Evolutionary conservation across 2,329 filamentous ascomycete genomes (phyloP).

Genomic region (Chalaropsis thielavioides): DNA sequence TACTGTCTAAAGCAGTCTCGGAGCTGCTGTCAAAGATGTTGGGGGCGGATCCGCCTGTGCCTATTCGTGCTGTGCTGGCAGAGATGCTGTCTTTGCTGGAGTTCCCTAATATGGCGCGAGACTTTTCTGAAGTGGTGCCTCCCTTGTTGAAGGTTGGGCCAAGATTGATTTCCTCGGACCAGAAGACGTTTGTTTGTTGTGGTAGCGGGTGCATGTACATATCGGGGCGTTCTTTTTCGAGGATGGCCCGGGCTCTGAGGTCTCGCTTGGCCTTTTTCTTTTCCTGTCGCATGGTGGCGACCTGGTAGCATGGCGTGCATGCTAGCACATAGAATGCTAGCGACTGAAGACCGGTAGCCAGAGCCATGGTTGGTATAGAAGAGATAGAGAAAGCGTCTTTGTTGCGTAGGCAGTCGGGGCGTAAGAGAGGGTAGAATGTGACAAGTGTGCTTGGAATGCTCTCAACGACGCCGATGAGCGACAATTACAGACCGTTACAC

Average conservation of each 20-base stretch:
- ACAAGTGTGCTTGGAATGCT: neutral
- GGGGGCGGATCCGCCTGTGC: conserved; percentile 52
- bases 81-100: conserved; percentile 16
- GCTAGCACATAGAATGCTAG: conserved; percentile 65
- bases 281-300: conserved; percentile 53
- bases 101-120: conserved; percentile 7
- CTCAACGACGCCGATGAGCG: conserved; percentile 12
- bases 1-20: conserved; percentile 15
- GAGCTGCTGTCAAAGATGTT: conserved; percentile 17
- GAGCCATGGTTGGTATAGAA: conserved; percentile 25
- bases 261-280: conserved; percentile 56
- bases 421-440: neutral
- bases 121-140: conserved; percentile 23
- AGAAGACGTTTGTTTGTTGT: conserved; percentile 77
- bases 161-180: conserved; percentile 72
- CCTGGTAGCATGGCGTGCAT: conserved; percentile 63
- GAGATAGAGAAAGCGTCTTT: neutral
- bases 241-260: conserved; percentile 47
- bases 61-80: conserved; percentile 21
- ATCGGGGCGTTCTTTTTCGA: conserved; percentile 55
- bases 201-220: conserved; percentile 67
- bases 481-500: conserved; percentile 9
- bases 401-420: neutral
- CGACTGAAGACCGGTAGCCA: conserved; percentile 53
- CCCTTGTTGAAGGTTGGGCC: conserved; percentile 61